Base-by-base conservation (phyloP, 495 filamentous ascomycete species). In the Hypoxylon crocopeplum region DNA sequence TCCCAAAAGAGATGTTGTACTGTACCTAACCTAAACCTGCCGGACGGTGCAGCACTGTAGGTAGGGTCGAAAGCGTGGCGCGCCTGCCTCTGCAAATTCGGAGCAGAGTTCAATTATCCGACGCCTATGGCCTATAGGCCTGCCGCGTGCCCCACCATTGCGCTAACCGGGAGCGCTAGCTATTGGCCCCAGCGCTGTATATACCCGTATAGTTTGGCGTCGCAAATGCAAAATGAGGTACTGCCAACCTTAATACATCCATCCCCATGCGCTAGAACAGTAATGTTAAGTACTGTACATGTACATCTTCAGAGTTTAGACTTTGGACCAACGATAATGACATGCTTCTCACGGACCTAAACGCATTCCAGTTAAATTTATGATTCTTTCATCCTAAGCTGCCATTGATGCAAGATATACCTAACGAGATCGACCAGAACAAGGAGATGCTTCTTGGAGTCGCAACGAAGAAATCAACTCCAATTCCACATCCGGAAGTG, bases 81-180 rank as follows among this genome's bases (percentile, higher is more conserved):
- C 59, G 52, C 51, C 46, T 50, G 11, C 51, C 51, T 51, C 51
- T 56, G 46, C 36, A 56, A 56, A 56, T 56, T 62, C 51, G 51
- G 59, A 27, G 47, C 8, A 49, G 45, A 41, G 22, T 56, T 56
- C 47, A 62, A 62, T 62, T 62, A 62, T 57, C 59, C 59, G 52
- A 62, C 16, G 40, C 52, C 52, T 56, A 32, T 24, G 20, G 22
- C 27, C 33, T 44, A n/a, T n/a, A n/a, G n/a, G n/a, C n/a, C 22
- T 42, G 19, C 22, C 20, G 13, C 41, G 13, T 19, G 47, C 45
- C 49, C 57, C 49, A 54, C 49, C 34, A 48, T 19, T 21, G 11
- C 24, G 5, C 27, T 41, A 11, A 33, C 15, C 17, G 30, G 12
- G 17, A 34, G 17, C 25, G 17, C 41, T 41, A 48, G 33, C 15